A percentile compares a stretch with the other conserved stretches of the same genome.
Conservation (phyloP, 2,329 filamentous ascomycete genomes). For the Huntiella abstrusa region DNA sequence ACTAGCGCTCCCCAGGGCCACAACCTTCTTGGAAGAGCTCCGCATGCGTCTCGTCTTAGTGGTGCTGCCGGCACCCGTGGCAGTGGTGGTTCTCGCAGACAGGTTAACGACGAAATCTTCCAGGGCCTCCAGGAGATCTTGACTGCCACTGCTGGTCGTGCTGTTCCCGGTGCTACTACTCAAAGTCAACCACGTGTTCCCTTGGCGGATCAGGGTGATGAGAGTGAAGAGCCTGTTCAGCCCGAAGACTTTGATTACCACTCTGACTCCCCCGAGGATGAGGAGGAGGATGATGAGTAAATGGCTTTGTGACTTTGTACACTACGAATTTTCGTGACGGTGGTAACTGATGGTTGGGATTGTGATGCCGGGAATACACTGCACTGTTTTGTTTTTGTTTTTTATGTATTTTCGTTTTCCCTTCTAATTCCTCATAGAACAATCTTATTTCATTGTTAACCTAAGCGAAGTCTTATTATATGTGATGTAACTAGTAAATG, state of each 20-base stretch:
- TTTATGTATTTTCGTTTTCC: background rate
- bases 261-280: conserved; percentile 12
- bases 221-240: conserved; percentile 49
- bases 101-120: too few relatives aligned
- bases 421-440: background rate
- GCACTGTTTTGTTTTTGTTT: too few relatives aligned
- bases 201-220: conserved; percentile 64
- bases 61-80: too few relatives aligned
- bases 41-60: background rate
- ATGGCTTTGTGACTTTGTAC: background rate
- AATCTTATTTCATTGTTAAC: too few relatives aligned
- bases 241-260: conserved; percentile 58
- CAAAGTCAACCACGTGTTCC: conserved; percentile 8
- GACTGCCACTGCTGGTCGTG: conserved; percentile 41
- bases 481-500: too few relatives aligned
- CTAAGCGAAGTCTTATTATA: too few relatives aligned
- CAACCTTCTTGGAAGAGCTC: background rate
- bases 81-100: too few relatives aligned
- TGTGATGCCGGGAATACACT: background rate
- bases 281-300: conserved; percentile 4
- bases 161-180: conserved; percentile 26
- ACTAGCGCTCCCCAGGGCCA: too few relatives aligned
- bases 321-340: background rate
- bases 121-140: background rate
- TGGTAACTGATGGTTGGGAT: background rate